Conservation (phyloP, 2,329 filamentous ascomycete genomes). For the Chaetomium sp. region DNA sequence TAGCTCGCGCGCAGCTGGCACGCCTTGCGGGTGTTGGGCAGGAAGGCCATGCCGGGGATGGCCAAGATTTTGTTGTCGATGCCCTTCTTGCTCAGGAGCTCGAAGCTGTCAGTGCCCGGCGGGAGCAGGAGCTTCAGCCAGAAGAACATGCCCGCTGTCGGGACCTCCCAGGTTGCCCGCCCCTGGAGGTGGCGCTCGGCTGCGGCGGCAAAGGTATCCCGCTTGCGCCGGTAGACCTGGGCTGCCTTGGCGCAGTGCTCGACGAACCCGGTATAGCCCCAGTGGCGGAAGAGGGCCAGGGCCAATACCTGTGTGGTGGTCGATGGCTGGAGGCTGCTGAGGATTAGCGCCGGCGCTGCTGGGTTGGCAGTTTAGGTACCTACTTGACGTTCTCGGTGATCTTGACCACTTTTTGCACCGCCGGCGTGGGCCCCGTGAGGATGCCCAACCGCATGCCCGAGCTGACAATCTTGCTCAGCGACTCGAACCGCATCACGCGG, state of each 20-base stretch:
- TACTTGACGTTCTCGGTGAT: conserved; percentile 21
- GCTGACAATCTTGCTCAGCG: conserved; percentile 29
- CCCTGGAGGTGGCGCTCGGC: conserved; percentile 14
- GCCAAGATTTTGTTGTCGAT: conserved; percentile 16
- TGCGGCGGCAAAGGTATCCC: conserved; percentile 13
- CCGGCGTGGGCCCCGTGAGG: conserved; percentile 16
- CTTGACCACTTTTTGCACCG: conserved; percentile 18
- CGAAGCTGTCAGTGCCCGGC: conserved; percentile 13
- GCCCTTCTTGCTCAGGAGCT: conserved; percentile 17
- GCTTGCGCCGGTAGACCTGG: conserved; percentile 12
- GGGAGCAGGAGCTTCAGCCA: conserved; percentile 16
- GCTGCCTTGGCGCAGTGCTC: conserved; percentile 17
- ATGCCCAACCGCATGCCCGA: conserved; percentile 26
- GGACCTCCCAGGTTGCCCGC: conserved; percentile 13
- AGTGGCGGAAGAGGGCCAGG: conserved; percentile 14
- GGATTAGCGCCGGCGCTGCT: not conserved
- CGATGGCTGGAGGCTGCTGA: conserved; percentile 16
- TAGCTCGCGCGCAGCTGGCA: conserved; percentile 17
- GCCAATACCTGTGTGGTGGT: conserved; percentile 13
- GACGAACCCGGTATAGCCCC: conserved; percentile 16
- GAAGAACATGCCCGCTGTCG: conserved; percentile 19
- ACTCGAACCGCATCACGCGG: conserved; percentile 27
- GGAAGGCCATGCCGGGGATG: conserved; percentile 15
- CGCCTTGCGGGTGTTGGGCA: conserved; percentile 15
- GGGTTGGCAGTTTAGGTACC: not conserved